Conservation (phyloP, 805 yeast genomes). For the Wickerhamiella bombiphila region DNA sequence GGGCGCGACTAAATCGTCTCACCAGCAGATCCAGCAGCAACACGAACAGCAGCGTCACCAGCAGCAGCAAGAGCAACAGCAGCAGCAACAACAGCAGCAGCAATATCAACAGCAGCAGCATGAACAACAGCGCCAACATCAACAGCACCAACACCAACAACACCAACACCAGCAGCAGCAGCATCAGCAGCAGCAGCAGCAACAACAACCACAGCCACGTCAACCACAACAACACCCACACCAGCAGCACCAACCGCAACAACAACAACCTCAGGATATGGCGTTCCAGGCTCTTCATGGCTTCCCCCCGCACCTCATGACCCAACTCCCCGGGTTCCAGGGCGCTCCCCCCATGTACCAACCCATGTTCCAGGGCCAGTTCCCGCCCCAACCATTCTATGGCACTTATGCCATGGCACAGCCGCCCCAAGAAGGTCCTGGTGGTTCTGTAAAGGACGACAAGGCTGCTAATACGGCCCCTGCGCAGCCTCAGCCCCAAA, state of each 20-base stretch:
- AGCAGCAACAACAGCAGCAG: constrained; percentile 6
- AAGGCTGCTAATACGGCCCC: not conserved
- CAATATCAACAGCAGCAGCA: constrained; percentile 8
- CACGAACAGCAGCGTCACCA: not conserved
- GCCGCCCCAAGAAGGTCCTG: too few relatives aligned
- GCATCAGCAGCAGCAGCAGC: constrained; percentile 11
- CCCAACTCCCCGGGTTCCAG: not conserved
- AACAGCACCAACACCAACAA: constrained; percentile 1
- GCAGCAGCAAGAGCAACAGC: not conserved
- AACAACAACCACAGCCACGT: constrained; percentile 1
- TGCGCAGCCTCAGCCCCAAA: constrained; percentile 1
- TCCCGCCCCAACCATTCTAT: too few relatives aligned
- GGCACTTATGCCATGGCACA: not conserved
- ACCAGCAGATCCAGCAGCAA: too few relatives aligned
- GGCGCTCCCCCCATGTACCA: too few relatives aligned
- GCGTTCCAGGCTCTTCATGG: not conserved
- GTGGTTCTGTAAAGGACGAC: too few relatives aligned
- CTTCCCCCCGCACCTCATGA: not conserved
- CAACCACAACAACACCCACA: constrained; percentile 5
- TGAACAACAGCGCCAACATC: constrained; percentile 8
- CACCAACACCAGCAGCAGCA: constrained; percentile 4
- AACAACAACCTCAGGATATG: not conserved
- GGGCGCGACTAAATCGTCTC: too few relatives aligned
- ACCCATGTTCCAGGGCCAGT: too few relatives aligned
- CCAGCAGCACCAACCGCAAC: constrained; percentile 7